Percentiles rank a stretch among this genome's conserved stretches.
Evolutionary conservation across 2,329 filamentous ascomycete genomes (phyloP).

Genomic region (Nemania bipapillata): DNA sequence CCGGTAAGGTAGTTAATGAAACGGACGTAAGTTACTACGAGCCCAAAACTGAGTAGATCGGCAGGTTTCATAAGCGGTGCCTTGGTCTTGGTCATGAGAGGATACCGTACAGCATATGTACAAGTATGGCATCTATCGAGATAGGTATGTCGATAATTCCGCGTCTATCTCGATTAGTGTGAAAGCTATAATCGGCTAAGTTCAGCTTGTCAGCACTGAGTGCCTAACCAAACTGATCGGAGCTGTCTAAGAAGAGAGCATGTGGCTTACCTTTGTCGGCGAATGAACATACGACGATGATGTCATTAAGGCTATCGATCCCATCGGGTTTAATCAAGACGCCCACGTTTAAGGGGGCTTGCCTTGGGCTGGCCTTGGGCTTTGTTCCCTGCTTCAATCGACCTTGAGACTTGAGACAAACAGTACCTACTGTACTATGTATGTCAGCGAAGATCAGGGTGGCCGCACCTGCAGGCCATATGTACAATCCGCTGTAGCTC

Average conservation of each 20-base stretch:
- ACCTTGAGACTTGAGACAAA: neutral
- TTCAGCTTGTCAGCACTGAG: constrained; percentile 13
- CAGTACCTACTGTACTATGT: neutral
- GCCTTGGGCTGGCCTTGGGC: neutral
- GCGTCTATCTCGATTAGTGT: neutral
- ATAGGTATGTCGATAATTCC: neutral
- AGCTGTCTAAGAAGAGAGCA: neutral
- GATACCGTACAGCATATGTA: neutral
- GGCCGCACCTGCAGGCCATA: constrained; percentile 31
- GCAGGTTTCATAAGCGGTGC: constrained; percentile 1
- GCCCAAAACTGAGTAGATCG: constrained; percentile 9
- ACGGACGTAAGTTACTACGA: neutral
- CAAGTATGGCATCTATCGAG: too few relatives aligned
- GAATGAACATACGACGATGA: constrained; percentile 23
- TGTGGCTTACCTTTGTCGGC: constrained; percentile 7
- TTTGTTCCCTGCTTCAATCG: constrained; percentile 21
- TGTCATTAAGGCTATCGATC: constrained; percentile 28
- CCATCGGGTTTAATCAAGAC: constrained; percentile 17
- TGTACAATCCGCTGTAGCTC: constrained; percentile 18
- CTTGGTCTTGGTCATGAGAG: constrained; percentile 13
- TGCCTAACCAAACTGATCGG: neutral
- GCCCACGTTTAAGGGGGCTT: constrained; percentile 32
- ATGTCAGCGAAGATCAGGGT: constrained; percentile 9
- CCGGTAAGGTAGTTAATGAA: neutral
- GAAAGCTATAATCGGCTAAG: constrained; percentile 4